These are phyloP conservation scores for Inga oerstediana DNA, from an alignment of 306 rosid species.

Conservation along the genomic window DNA sequence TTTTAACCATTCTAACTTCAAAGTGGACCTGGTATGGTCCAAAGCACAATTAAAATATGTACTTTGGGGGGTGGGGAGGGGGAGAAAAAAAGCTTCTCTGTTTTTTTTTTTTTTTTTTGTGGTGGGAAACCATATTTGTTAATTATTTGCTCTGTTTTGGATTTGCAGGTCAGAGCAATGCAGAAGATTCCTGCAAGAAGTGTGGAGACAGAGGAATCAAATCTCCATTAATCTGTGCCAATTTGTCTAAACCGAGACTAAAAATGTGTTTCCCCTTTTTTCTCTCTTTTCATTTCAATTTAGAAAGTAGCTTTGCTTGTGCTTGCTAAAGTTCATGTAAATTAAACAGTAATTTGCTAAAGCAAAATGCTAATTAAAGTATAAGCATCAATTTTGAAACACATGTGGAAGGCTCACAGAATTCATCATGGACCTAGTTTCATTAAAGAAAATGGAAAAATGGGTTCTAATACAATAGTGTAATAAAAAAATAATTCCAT, in stretches of 20 bases:
- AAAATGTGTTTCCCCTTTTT: neutral
- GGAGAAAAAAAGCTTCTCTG: neutral
- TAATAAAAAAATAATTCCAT: neutral
- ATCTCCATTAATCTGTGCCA: conserved; percentile 11
- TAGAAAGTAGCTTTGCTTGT: conserved; percentile 12
- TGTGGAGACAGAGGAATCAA: conserved; percentile 33
- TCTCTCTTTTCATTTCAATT: neutral
- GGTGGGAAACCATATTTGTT: conserved; percentile 1
- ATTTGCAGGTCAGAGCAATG: conserved; percentile 20
- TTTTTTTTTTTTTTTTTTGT: neutral
- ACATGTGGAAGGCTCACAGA: neutral
- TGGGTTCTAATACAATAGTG: neutral
- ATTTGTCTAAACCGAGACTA: neutral
- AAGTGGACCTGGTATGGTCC: conserved; percentile 44
- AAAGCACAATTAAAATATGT: conserved; percentile 15
- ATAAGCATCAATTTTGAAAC: conserved; percentile 10
- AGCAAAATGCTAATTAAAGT: neutral
- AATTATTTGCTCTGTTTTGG: neutral
- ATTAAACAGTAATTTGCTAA: conserved; percentile 3
- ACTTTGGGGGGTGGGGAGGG: no score
- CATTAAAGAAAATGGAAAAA: neutral
- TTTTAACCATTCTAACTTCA: conserved; percentile 30
- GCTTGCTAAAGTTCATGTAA: conserved; percentile 25
- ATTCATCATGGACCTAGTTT: conserved; percentile 1
- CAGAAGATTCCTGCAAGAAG: conserved; percentile 32